These are phyloP conservation scores for Andrographis paniculata DNA, from an alignment of 305 asterid species.

Conservation along the genomic window DNA sequence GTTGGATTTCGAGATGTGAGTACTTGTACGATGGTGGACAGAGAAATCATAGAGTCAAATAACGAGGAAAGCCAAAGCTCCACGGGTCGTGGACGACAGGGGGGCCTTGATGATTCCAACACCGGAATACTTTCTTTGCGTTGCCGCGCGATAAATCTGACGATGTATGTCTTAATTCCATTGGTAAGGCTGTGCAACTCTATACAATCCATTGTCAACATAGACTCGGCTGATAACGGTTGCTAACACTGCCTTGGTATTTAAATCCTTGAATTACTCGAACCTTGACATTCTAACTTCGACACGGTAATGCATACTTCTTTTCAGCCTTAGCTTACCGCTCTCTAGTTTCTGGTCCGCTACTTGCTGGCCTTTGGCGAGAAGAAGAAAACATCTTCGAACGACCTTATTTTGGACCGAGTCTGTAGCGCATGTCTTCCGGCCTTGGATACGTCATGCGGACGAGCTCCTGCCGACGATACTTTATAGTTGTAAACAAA, in stretches of 20 bases:
- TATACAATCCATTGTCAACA: constrained; percentile 84
- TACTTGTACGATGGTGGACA: too few relatives aligned
- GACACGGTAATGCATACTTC: constrained; percentile 78
- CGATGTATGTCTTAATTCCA: constrained; percentile 45
- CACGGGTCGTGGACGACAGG: too few relatives aligned
- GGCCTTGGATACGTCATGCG: constrained; percentile 52
- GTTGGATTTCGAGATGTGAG: too few relatives aligned
- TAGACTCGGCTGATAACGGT: constrained; percentile 83
- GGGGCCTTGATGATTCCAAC: constrained; percentile 61
- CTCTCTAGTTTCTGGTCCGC: constrained; percentile 70
- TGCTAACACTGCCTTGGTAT: constrained; percentile 56
- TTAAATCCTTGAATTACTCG: constrained; percentile 84
- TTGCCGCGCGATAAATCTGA: constrained; percentile 60
- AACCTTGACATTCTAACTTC: too few relatives aligned
- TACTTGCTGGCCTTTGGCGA: constrained; percentile 44
- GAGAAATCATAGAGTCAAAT: too few relatives aligned
- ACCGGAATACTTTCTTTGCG: constrained; percentile 74
- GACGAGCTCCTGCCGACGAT: constrained; percentile 42
- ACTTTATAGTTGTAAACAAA: too few relatives aligned
- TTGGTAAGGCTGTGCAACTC: constrained; percentile 59
- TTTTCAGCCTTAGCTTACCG: constrained; percentile 82
- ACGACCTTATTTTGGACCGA: constrained; percentile 33
- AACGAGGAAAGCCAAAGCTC: too few relatives aligned
- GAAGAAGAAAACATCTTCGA: constrained; percentile 77
- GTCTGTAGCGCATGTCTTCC: constrained; percentile 43